These are phyloP conservation scores for Geranomyces variabilis DNA, from an alignment of 192 early-diverging fungal genomes.

Conservation along the genomic window DNA sequence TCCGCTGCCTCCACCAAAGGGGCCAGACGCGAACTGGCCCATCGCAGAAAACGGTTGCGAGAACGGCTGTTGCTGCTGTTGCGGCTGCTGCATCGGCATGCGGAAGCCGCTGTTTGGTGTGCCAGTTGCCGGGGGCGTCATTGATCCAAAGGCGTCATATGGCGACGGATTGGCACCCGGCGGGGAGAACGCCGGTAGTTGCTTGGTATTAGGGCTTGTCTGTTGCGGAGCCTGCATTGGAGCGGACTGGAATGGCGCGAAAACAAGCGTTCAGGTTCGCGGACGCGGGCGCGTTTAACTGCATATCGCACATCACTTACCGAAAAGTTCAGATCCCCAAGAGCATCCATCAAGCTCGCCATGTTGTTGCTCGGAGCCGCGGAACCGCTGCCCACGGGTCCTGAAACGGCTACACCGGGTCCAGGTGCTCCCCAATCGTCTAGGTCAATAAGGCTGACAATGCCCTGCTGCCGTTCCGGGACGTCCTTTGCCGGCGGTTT, in stretches of 20 bases:
- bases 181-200: not conserved
- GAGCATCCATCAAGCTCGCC: constrained; percentile 35
- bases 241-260: not conserved
- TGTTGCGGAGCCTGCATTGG: not conserved
- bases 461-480: not conserved
- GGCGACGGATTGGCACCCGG: not conserved
- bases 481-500: constrained; percentile 12
- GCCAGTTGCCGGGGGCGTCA: not conserved
- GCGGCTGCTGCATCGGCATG: not conserved
- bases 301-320: constrained; percentile 3
- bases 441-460: constrained; percentile 59
- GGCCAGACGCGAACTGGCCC: not conserved
- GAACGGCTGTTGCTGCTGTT: not conserved
- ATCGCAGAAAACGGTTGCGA: not conserved
- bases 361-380: not conserved
- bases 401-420: constrained; percentile 25
- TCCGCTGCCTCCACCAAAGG: not conserved
- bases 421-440: constrained; percentile 44
- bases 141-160: not conserved
- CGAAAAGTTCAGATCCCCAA: constrained; percentile 44
- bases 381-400: not conserved
- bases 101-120: not conserved
- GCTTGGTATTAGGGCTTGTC: not conserved
- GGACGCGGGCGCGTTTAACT: not conserved
- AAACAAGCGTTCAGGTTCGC: not conserved